Evolutionary conservation across 2,329 filamentous ascomycete species (phyloP).

Genomic region (Fusarium avenaceum): DNA sequence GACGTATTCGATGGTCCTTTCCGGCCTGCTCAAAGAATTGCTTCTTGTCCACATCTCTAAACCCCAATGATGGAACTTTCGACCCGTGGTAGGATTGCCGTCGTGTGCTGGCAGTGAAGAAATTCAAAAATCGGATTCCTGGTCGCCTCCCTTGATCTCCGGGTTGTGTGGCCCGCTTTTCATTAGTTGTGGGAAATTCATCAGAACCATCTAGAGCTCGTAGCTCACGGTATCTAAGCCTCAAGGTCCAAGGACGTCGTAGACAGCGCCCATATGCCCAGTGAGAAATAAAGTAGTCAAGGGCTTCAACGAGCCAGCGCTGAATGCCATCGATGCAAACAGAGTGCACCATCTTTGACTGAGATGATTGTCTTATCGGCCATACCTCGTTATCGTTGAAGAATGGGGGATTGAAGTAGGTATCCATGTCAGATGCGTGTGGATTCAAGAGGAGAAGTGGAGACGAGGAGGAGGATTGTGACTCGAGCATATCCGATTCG

Average conservation of each 20-base stretch:
- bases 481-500: slow-evolving; percentile 1
- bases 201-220: neutral
- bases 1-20: neutral
- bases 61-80: neutral
- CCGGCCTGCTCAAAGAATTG: slow-evolving; percentile 2
- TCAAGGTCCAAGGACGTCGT: neutral
- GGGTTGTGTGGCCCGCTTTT: neutral
- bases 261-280: slow-evolving; percentile 6
- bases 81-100: neutral
- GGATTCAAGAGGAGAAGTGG: neutral
- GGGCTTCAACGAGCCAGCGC: neutral
- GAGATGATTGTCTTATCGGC: neutral
- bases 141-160: neutral
- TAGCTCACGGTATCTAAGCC: neutral
- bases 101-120: slow-evolving; percentile 3
- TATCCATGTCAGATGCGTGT: neutral
- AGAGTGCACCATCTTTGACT: neutral
- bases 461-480: slow-evolving; percentile 2
- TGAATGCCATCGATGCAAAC: neutral
- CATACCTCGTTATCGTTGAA: neutral
- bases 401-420: neutral
- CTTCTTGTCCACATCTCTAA: neutral
- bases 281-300: neutral
- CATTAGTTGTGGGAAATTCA: neutral
- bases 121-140: slow-evolving; percentile 2